These are phyloP conservation scores for Paracoccidioides lutzii DNA, from an alignment of 2,329 filamentous ascomycete genomes.

Conservation along the genomic window DNA sequence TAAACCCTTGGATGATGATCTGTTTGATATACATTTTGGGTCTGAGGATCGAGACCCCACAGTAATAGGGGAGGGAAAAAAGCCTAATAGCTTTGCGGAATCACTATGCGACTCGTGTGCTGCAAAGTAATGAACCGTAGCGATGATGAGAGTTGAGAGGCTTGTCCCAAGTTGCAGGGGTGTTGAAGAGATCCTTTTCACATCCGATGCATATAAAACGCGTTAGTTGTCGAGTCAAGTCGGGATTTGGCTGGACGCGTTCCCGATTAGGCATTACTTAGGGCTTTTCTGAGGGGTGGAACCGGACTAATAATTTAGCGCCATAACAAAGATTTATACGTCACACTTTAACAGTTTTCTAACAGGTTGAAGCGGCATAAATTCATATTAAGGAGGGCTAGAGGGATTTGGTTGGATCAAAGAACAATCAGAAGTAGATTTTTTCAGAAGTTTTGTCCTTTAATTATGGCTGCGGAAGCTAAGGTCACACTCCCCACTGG, in stretches of 20 bases:
- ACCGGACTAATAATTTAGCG: conserved; percentile 8
- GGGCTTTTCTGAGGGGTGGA: conserved; percentile 4
- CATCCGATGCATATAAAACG: background rate
- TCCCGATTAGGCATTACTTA: conserved; percentile 9
- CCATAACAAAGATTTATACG: conserved; percentile 2
- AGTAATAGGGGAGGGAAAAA: background rate
- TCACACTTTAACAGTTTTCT: conserved; percentile 1
- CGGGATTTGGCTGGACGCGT: conserved; percentile 7
- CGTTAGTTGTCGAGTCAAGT: background rate
- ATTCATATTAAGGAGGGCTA: background rate
- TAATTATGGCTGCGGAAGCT: conserved; percentile 1
- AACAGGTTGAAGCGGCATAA: background rate
- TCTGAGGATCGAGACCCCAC: background rate
- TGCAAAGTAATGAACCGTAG: background rate
- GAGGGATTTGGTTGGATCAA: background rate
- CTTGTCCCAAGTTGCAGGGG: background rate
- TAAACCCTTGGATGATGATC: conserved; percentile 99
- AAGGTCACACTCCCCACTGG: background rate
- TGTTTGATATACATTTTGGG: conserved; percentile 95
- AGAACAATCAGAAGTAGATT: background rate
- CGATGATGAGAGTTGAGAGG: background rate
- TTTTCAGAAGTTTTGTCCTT: background rate
- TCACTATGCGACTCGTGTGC: background rate
- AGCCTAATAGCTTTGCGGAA: background rate
- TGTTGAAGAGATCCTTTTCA: background rate